Evolutionary conservation across 2,329 filamentous ascomycete genomes (phyloP).

Genomic region (Pseudogymnoascus verrucosus): DNA sequence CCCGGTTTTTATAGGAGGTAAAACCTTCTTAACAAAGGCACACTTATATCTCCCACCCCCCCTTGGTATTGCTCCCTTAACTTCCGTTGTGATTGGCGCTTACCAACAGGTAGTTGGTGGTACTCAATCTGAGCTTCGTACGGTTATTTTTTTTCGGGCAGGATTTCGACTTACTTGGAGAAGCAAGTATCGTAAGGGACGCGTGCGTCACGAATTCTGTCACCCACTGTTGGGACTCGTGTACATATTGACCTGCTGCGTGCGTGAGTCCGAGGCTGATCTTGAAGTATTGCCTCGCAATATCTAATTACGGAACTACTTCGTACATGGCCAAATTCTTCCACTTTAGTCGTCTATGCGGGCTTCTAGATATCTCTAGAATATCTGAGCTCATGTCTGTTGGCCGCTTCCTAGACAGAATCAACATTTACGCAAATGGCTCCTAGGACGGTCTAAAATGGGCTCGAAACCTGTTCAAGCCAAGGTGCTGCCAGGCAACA

Average conservation of each 20-base stretch:
- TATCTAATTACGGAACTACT: neutral
- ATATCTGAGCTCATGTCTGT: too few species aligned
- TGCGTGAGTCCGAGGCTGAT: neutral
- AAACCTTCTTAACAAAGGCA: constrained; percentile 12
- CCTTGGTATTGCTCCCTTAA: constrained; percentile 11
- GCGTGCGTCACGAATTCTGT: neutral
- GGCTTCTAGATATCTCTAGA: neutral
- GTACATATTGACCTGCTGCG: neutral
- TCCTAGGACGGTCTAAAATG: too few species aligned
- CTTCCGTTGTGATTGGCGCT: constrained; percentile 6
- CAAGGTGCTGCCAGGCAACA: too few species aligned
- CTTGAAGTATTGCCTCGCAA: neutral
- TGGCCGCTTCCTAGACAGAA: too few species aligned
- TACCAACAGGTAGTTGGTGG: constrained; percentile 7
- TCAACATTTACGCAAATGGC: too few species aligned
- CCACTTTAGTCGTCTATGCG: neutral
- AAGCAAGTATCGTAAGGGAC: neutral
- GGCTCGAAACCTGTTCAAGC: too few species aligned
- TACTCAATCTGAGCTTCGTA: constrained; percentile 13
- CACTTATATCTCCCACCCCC: constrained; percentile 8
- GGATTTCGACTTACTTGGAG: constrained; percentile 6
- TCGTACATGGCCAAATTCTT: neutral
- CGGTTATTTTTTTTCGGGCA: constrained; percentile 6
- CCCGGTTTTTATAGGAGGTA: constrained; percentile 7
- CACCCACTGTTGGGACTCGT: neutral